Evolutionary conservation across 2,329 filamentous ascomycete species (phyloP).

Genomic region (Cadophora malorum): DNA sequence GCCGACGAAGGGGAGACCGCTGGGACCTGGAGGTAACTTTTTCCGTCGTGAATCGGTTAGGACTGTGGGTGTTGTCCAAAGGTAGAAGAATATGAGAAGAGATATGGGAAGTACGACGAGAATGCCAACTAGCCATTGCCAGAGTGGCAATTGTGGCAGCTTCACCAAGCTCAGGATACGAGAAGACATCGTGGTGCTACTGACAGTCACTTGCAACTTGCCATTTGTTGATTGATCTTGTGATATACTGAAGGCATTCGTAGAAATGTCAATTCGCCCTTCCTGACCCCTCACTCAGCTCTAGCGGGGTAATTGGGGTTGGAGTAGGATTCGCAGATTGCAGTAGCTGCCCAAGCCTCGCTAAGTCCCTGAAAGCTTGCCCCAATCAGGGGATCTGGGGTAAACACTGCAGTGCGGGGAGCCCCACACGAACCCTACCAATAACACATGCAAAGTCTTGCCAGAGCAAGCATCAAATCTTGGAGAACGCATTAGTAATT

Average conservation of each 20-base stretch:
- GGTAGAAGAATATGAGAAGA: conserved; percentile 29
- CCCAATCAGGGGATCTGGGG: conserved; percentile 11
- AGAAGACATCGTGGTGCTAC: background rate
- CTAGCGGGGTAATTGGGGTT: conserved; percentile 12
- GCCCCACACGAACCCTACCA: background rate
- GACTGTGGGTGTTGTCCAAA: conserved; percentile 32
- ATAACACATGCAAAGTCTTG: background rate
- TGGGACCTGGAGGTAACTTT: conserved; percentile 49
- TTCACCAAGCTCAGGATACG: background rate
- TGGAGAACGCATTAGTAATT: background rate
- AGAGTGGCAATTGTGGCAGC: conserved; percentile 18
- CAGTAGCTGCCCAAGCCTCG: background rate
- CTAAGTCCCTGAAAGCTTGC: background rate
- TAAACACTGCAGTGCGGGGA: conserved; percentile 5
- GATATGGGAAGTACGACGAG: conserved; percentile 20
- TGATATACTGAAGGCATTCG: conserved; percentile 1
- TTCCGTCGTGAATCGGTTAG: conserved; percentile 37
- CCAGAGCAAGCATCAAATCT: background rate
- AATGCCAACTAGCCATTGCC: conserved; percentile 19
- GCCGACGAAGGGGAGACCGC: conserved; percentile 49
- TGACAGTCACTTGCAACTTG: background rate
- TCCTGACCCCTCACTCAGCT: background rate
- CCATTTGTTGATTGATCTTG: background rate
- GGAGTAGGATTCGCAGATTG: background rate
- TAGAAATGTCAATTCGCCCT: background rate